A percentile compares a stretch with the other conserved stretches of the same genome.
Conservation (phyloP, 1,284 basidiomycete genomes). For the Vanrija humicola region DNA sequence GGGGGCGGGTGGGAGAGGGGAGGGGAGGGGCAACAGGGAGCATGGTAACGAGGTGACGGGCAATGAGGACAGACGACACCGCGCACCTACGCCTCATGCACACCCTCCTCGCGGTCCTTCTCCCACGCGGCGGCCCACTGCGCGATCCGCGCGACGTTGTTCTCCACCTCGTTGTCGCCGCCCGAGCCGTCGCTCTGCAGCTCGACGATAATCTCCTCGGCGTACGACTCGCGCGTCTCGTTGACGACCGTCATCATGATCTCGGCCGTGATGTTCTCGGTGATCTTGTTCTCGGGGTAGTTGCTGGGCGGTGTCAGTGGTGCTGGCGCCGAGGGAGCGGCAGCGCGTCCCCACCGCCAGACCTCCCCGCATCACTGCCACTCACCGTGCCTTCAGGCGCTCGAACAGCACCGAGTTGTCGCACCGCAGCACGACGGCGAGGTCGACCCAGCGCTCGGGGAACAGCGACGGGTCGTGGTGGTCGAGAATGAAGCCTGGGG, state of each 20-base stretch:
- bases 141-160: conserved; percentile 77
- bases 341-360: no score
- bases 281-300: conserved; percentile 88
- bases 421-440: conserved; percentile 91
- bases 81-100: conserved; percentile 21
- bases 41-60: no score
- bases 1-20: no score
- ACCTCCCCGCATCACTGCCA: no score
- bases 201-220: conserved; percentile 79
- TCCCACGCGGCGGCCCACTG: conserved; percentile 81
- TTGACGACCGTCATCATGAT: conserved; percentile 92
- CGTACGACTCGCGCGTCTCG: conserved; percentile 83
- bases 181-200: conserved; percentile 72
- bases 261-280: conserved; percentile 97
- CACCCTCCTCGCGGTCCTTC: conserved; percentile 51
- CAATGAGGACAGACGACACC: no score
- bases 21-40: no score
- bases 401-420: conserved; percentile 88
- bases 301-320: conserved; percentile 54
- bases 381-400: conserved; percentile 84
- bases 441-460: conserved; percentile 93
- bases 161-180: conserved; percentile 63
- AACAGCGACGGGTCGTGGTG: conserved; percentile 96
- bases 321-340: no score
- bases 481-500: conserved; percentile 83